Base-by-base conservation (phyloP, 2,329 filamentous ascomycete species). In the Zymoseptoria pseudotritici region DNA sequence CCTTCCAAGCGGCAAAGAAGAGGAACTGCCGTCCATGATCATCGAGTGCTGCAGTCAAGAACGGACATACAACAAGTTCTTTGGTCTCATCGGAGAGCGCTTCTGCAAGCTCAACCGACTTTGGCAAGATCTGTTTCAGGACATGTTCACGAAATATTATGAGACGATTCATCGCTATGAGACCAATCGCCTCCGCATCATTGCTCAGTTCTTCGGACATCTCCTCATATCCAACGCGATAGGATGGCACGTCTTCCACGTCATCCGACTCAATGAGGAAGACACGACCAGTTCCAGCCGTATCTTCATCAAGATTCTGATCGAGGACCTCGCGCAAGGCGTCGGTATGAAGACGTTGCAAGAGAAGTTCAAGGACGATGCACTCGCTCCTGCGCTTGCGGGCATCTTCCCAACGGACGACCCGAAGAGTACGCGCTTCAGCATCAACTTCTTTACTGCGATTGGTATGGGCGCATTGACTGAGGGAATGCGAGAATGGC, bases 371-470 rank as follows among this genome's bases (percentile, higher is more conserved):
- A 85, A 82, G 65, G 91, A 96, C 67, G 89, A 94, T 51, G 82
- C 85, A 55, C 80, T 97, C 49, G 86, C 87, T 62, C 85, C 91
- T 55, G 89, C 84, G 72, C 85, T 97, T 61, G 85, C 87, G 49
- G 93, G 93, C 29, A 79, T 99, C 51, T 97, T 99, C 80, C 94
- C 94, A 0, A 87, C 81, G 62, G 92, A 97, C 73, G 90, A 91
- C 70, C 85, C 91, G 22, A 87, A 90, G 71, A 94, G 97, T 75
- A 91, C 92, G 49, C 86, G 93, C 57, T 99, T 99, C 80, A 90
- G 92, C 55, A 96, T 99, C 86, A 99, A 99, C 77, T 99, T 97
- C 81, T 97, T 99, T 75, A 99, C 94, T 9, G 94, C 91, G 70
- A 96, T 99, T 69, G 91, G 92, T 60, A 95, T 99, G 89, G 94